phyloP scores from a whole-genome alignment of 2,329 filamentous ascomycete genomes.

The Epichloe typhina region DNA sequence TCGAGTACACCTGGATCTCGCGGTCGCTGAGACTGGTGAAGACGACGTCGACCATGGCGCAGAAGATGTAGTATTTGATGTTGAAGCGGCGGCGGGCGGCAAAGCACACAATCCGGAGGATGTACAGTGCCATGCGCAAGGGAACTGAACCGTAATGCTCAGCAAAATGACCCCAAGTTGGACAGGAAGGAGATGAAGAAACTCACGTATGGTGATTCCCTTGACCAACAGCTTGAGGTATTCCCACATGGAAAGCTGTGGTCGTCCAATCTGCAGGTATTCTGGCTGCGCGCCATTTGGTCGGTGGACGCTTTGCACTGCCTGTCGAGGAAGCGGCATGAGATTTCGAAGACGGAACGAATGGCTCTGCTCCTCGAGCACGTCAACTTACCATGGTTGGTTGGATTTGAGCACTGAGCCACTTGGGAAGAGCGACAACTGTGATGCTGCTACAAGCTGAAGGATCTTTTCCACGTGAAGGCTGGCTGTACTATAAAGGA shows the following conservation, averaged over 20 bases:
- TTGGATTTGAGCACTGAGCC: no score
- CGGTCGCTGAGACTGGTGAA: slow-evolving; percentile 11
- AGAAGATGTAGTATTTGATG: slow-evolving; percentile 6
- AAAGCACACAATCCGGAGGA: slow-evolving; percentile 5
- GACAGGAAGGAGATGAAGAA: background rate
- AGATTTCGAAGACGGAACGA: background rate
- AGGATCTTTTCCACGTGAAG: no score
- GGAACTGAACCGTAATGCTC: background rate
- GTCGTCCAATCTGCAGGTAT: slow-evolving; percentile 2
- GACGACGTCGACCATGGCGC: slow-evolving; percentile 8
- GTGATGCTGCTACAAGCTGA: no score
- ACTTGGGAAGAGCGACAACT: no score
- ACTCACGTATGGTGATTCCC: slow-evolving; percentile 3
- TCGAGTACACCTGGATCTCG: slow-evolving; percentile 12
- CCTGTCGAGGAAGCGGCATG: background rate
- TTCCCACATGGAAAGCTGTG: slow-evolving; percentile 3
- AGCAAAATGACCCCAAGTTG: no score
- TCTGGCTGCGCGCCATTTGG: background rate
- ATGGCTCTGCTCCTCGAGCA: background rate
- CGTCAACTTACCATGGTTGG: background rate
- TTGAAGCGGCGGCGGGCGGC: slow-evolving; percentile 7
- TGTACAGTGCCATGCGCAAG: slow-evolving; percentile 2
- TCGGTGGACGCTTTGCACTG: background rate
- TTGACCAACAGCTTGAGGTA: slow-evolving; percentile 4
- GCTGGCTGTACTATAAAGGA: no score